A percentile compares a stretch with the other conserved stretches of the same genome.
Evolutionary conservation across 2,329 filamentous ascomycete genomes (phyloP).

Genomic region (Botrytis aclada): DNA sequence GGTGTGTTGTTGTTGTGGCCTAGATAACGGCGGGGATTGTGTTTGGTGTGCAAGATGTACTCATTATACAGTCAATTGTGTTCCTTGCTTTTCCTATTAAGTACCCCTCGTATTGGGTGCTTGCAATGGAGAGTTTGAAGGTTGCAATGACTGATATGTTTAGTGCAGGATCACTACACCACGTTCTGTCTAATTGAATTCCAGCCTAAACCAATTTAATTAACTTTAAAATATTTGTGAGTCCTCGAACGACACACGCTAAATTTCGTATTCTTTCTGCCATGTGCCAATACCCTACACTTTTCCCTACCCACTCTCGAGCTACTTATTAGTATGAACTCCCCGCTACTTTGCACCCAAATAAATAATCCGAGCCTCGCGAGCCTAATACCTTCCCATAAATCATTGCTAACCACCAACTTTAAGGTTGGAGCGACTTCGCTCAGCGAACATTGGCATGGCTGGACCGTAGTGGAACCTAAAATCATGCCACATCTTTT

Average conservation of each 20-base stretch:
- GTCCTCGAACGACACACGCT: background rate
- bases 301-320: background rate
- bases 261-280: background rate
- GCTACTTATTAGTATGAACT: background rate
- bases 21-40: background rate
- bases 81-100: background rate
- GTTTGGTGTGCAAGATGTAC: background rate
- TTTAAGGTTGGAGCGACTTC: background rate
- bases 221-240: background rate
- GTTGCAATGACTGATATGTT: background rate
- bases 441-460: background rate
- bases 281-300: background rate
- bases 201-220: background rate
- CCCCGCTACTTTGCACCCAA: background rate
- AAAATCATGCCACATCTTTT: background rate
- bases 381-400: background rate
- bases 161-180: background rate
- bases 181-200: background rate
- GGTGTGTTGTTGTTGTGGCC: slow-evolving; percentile 8
- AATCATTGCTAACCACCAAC: background rate
- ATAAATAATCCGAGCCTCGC: background rate
- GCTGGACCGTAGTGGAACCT: background rate
- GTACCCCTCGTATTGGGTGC: background rate
- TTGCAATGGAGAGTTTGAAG: background rate
- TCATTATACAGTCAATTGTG: slow-evolving; percentile 9